phyloP scores from a whole-genome alignment of 2,329 filamentous ascomycete genomes.

The Fusarium sp. region DNA sequence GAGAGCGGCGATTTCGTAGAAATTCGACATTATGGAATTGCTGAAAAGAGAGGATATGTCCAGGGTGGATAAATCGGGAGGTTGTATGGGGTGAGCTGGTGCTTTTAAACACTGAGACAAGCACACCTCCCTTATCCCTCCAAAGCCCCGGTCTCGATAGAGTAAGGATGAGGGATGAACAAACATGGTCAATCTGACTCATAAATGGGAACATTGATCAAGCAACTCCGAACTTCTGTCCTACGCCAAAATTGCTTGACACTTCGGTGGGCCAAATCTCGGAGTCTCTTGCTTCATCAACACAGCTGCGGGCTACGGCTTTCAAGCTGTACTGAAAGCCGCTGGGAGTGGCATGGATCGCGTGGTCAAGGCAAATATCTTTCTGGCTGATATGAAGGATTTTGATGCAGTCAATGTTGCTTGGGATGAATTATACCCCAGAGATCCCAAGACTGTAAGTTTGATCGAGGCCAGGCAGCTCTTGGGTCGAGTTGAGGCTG shows the following conservation, averaged over 20 bases:
- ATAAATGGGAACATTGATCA: not conserved
- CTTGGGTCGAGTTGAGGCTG: not conserved
- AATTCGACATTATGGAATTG: not conserved
- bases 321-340: not conserved
- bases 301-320: not conserved
- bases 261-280: not conserved
- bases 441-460: not conserved
- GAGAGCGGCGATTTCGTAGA: not conserved
- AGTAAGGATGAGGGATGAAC: not conserved
- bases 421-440: constrained; percentile 7
- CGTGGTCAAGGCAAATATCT: constrained; percentile 11
- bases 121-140: not conserved
- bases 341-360: constrained; percentile 2
- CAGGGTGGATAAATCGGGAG: not conserved
- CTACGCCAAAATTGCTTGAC: not conserved
- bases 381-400: constrained; percentile 5
- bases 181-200: not conserved
- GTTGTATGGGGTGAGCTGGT: not conserved
- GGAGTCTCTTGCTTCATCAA: not conserved
- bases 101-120: not conserved
- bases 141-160: not conserved
- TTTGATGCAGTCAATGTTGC: constrained; percentile 1
- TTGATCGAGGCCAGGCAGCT: too few species aligned
- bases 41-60: not conserved
- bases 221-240: not conserved